Evolutionary conservation across 768 basidiomycete genomes (phyloP).

Genomic region (Leccinellum rugosiceps): DNA sequence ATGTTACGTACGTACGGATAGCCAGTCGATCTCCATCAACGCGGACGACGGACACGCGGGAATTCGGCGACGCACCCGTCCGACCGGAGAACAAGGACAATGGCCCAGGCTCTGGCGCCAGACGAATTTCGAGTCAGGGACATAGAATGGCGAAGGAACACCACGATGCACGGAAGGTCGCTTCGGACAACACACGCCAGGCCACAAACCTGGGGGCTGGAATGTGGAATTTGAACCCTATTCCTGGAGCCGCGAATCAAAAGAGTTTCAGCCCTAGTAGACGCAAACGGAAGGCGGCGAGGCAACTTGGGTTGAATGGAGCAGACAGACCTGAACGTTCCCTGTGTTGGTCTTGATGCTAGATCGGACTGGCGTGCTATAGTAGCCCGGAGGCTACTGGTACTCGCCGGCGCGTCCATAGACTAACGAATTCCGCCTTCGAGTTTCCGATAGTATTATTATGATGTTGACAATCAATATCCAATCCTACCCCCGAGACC

Average conservation of each 20-base stretch:
- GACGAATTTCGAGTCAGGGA: background rate
- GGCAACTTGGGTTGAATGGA: background rate
- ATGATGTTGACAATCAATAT: background rate
- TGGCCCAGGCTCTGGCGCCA: background rate
- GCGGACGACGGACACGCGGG: background rate
- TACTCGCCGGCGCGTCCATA: background rate
- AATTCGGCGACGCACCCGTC: background rate
- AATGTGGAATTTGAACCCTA: background rate
- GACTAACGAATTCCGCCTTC: conserved; percentile 1
- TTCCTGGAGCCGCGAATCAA: background rate
- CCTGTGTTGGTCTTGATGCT: background rate
- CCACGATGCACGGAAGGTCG: conserved; percentile 3
- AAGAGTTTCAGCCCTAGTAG: too few species aligned
- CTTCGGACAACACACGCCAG: background rate
- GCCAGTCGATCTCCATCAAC: background rate
- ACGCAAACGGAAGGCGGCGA: background rate
- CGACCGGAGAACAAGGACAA: background rate
- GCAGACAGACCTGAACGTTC: background rate
- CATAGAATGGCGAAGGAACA: conserved; percentile 2
- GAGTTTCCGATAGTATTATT: background rate
- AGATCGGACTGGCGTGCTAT: background rate
- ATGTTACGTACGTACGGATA: background rate
- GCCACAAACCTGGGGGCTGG: background rate
- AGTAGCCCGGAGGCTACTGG: background rate
- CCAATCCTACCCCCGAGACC: background rate